Conservation (phyloP, 2,329 filamentous ascomycete genomes). For the Aureobasidium leucospermi region DNA sequence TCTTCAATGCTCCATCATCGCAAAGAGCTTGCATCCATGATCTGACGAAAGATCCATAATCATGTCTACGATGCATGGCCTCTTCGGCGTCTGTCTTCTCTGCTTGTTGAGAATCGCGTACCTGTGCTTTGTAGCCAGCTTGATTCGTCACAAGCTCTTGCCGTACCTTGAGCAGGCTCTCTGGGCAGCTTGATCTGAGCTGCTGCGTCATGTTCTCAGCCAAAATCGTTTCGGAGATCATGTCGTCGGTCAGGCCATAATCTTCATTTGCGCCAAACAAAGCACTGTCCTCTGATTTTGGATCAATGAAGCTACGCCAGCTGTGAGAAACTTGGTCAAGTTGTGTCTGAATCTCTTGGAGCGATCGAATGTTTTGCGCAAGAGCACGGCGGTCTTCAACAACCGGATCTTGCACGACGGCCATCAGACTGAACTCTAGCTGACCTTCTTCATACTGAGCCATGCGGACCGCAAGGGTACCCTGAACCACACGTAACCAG, state of each 20-base stretch:
- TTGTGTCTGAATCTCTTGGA: constrained; percentile 33
- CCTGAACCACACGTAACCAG: constrained; percentile 61
- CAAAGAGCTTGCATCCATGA: constrained; percentile 59
- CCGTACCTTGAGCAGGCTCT: constrained; percentile 32
- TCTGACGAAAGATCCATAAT: constrained; percentile 63
- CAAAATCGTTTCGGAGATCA: constrained; percentile 30
- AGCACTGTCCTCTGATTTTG: constrained; percentile 19
- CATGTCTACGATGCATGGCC: constrained; percentile 51
- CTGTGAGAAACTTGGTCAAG: constrained; percentile 33
- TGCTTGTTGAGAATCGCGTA: constrained; percentile 41
- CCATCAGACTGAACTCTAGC: constrained; percentile 70
- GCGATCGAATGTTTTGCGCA: constrained; percentile 38
- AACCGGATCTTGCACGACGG: constrained; percentile 62
- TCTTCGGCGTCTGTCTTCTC: constrained; percentile 45
- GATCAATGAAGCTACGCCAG: constrained; percentile 35
- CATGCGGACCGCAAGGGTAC: constrained; percentile 62
- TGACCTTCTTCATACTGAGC: constrained; percentile 55
- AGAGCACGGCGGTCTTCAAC: constrained; percentile 38
- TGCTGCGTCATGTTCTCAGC: constrained; percentile 20
- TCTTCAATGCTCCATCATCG: constrained; percentile 52
- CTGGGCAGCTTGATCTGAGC: constrained; percentile 21
- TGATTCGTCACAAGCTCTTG: constrained; percentile 36
- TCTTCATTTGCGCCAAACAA: constrained; percentile 17
- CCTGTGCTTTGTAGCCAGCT: constrained; percentile 37
- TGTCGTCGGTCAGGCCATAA: constrained; percentile 21